These are phyloP conservation scores for Eleusine indica DNA, from an alignment of 176 grass and related monocot genomes.

Conservation along the genomic window DNA sequence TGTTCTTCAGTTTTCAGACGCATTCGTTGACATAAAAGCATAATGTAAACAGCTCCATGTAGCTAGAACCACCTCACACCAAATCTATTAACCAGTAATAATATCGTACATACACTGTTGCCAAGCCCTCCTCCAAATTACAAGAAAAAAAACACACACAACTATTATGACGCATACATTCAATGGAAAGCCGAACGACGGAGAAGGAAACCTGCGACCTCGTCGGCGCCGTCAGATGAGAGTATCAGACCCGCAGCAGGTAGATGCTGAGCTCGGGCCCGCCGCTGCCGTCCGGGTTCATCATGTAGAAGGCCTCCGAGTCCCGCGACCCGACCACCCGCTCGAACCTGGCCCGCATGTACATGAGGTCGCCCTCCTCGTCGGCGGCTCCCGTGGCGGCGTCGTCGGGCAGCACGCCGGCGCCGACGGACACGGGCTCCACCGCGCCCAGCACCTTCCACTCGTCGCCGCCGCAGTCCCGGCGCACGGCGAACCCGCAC, in stretches of 20 bases:
- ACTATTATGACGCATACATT: background rate
- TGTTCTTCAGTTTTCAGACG: background rate
- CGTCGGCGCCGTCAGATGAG: too few species aligned
- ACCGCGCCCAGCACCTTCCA: constrained; percentile 69
- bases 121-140: constrained; percentile 50
- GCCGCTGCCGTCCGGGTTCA: constrained; percentile 78
- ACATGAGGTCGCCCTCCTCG: constrained; percentile 78
- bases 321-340: constrained; percentile 82
- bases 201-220: too few species aligned
- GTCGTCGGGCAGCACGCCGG: constrained; percentile 77
- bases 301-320: constrained; percentile 94
- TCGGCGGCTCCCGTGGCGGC: background rate
- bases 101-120: constrained; percentile 41
- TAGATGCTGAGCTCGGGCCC: constrained; percentile 89
- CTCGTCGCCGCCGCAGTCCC: constrained; percentile 77
- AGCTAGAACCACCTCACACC: constrained; percentile 1
- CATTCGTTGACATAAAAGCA: background rate
- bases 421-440: constrained; percentile 75
- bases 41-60: background rate
- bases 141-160: constrained; percentile 13
- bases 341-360: constrained; percentile 92
- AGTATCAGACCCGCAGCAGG: constrained; percentile 70
- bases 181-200: too few species aligned
- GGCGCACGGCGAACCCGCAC: constrained; percentile 79
- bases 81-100: constrained; percentile 12